Conservation (phyloP, 768 basidiomycete genomes). For the Auricularia sp. region DNA sequence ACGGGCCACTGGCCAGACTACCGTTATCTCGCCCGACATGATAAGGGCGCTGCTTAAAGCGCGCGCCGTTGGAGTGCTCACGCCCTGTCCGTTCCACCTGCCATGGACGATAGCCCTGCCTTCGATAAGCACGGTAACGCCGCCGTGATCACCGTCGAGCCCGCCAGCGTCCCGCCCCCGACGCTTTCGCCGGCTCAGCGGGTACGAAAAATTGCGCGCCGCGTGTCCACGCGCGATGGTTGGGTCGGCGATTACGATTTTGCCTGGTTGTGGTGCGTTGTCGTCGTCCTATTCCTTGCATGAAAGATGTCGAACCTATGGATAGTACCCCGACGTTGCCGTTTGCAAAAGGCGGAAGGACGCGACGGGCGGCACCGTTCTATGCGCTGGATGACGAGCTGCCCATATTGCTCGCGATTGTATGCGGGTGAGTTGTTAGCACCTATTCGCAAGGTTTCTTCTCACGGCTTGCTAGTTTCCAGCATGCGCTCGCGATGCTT, state of each 20-base stretch:
- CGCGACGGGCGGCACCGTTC: slow-evolving; percentile 48
- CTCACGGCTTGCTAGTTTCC: slow-evolving; percentile 23
- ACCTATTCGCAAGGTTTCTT: slow-evolving; percentile 2
- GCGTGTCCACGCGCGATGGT: slow-evolving; percentile 15
- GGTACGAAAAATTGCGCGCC: background rate
- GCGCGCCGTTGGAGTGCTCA: too few relatives aligned
- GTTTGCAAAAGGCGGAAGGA: slow-evolving; percentile 29
- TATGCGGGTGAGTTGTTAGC: slow-evolving; percentile 38
- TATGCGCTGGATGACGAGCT: slow-evolving; percentile 64
- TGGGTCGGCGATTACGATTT: slow-evolving; percentile 86
- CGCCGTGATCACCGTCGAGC: background rate
- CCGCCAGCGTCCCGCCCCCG: background rate
- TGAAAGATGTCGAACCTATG: slow-evolving; percentile 13
- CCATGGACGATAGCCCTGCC: too few relatives aligned
- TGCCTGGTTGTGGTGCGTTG: slow-evolving; percentile 27
- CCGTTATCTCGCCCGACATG: too few relatives aligned
- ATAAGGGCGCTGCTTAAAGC: too few relatives aligned
- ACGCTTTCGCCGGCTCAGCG: background rate
- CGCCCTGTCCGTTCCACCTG: too few relatives aligned
- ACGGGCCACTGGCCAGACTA: too few relatives aligned
- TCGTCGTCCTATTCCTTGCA: background rate
- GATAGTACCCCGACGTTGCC: slow-evolving; percentile 63
- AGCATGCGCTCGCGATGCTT: slow-evolving; percentile 74
- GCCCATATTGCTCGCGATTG: slow-evolving; percentile 61
- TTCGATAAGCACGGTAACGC: background rate